These are phyloP conservation scores for Sphagnum fallax DNA, from an alignment of 228 moss, liverwort and hornwort species.

Conservation along the genomic window DNA sequence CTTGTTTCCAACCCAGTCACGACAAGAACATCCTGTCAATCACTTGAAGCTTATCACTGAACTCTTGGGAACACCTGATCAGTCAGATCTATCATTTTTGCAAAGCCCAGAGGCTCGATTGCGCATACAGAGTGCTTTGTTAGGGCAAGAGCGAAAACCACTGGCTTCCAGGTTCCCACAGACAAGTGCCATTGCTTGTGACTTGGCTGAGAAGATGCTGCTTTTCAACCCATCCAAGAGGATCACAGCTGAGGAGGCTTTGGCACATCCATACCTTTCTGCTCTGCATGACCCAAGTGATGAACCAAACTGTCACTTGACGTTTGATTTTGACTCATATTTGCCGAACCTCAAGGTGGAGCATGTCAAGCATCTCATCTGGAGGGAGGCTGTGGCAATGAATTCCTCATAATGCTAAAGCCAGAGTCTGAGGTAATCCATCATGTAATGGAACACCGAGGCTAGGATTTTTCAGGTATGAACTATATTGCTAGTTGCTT, in stretches of 20 bases:
- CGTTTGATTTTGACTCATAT: constrained; percentile 63
- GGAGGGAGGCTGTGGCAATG: constrained; percentile 51
- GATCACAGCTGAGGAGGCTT: constrained; percentile 60
- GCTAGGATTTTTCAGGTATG: too few species aligned
- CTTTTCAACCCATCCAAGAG: constrained; percentile 52
- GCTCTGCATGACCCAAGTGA: constrained; percentile 59
- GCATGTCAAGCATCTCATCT: constrained; percentile 64
- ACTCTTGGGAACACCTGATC: constrained; percentile 55
- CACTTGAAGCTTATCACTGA: constrained; percentile 68
- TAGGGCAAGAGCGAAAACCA: constrained; percentile 42
- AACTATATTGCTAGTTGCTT: too few species aligned
- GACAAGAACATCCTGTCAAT: constrained; percentile 54
- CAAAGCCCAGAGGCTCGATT: constrained; percentile 44
- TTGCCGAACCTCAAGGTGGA: constrained; percentile 57
- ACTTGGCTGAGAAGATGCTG: constrained; percentile 64
- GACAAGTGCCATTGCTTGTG: constrained; percentile 40
- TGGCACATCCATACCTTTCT: constrained; percentile 60
- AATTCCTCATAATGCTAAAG: constrained; percentile 19
- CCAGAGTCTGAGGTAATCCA: too few species aligned
- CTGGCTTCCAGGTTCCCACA: constrained; percentile 38
- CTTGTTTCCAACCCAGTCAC: constrained; percentile 47
- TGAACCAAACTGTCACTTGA: constrained; percentile 46
- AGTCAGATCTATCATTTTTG: constrained; percentile 58
- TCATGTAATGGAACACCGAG: too few species aligned
- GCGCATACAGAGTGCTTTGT: constrained; percentile 39